phyloP scores from a whole-genome alignment of 2,329 filamentous ascomycete genomes.

The Thermothelomyces thermophilus region DNA sequence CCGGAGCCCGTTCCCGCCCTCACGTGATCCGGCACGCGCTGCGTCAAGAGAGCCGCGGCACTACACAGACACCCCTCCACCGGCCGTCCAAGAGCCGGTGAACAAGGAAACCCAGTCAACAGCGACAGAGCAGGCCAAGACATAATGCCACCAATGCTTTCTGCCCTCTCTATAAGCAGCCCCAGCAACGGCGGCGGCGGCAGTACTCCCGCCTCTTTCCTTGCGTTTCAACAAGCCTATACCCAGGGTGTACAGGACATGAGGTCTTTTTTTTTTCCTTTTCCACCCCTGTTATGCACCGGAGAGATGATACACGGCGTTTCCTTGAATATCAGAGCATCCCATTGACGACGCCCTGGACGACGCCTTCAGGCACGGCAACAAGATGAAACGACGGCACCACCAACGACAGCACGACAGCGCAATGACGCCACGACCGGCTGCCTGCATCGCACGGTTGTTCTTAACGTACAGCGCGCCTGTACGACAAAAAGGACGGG shows the following conservation, averaged over 20 bases:
- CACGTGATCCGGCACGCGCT: slow-evolving; percentile 9
- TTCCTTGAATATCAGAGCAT: not conserved
- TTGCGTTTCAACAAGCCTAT: not conserved
- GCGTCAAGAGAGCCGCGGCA: slow-evolving; percentile 3
- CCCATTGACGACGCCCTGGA: not conserved
- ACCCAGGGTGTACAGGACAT: not conserved
- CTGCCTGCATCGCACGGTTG: not conserved
- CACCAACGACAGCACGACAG: slow-evolving; percentile 1
- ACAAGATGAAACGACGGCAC: slow-evolving; percentile 3
- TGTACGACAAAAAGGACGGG: slow-evolving; percentile 11
- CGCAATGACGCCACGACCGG: slow-evolving; percentile 6
- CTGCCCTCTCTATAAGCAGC: no score
- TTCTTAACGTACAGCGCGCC: slow-evolving; percentile 8
- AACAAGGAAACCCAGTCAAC: slow-evolving; percentile 4
- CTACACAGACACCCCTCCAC: slow-evolving; percentile 8
- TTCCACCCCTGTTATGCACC: not conserved
- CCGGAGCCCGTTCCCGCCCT: slow-evolving; percentile 8
- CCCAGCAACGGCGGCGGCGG: not conserved
- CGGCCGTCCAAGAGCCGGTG: slow-evolving; percentile 1
- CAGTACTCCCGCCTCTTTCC: not conserved
- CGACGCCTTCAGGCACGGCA: slow-evolving; percentile 3
- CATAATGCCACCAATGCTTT: not conserved
- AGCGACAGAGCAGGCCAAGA: slow-evolving; percentile 3
- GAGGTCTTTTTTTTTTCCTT: not conserved
- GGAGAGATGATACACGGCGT: not conserved